These are phyloP conservation scores for Lipomyces japonicus DNA, from an alignment of 805 yeast species.

Conservation along the genomic window DNA sequence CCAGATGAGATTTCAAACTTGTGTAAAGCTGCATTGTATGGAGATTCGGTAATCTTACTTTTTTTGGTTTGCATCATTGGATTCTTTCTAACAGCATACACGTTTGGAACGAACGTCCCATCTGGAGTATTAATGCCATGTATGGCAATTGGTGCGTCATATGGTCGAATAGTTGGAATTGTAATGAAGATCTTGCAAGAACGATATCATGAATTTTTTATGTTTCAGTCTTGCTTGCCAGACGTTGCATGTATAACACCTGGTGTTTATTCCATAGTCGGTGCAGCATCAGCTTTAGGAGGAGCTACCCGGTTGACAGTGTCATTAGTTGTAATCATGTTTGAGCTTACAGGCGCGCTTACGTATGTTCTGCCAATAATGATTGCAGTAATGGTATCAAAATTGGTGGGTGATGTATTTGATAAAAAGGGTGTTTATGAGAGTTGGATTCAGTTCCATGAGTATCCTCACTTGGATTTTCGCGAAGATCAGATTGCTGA, in stretches of 20 bases:
- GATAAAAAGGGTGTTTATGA: constrained; percentile 61
- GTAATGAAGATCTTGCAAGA: constrained; percentile 52
- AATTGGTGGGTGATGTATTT: constrained; percentile 64
- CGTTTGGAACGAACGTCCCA: constrained; percentile 72
- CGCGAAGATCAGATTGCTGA: constrained; percentile 45
- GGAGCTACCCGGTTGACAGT: constrained; percentile 80
- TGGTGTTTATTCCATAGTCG: constrained; percentile 83
- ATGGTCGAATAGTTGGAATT: constrained; percentile 83
- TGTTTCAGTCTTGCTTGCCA: constrained; percentile 42
- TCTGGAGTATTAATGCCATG: constrained; percentile 98
- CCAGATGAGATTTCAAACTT: constrained; percentile 33
- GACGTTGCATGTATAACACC: constrained; percentile 65
- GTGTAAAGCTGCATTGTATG: constrained; percentile 31
- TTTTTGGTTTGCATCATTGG: constrained; percentile 48
- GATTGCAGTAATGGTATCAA: constrained; percentile 74
- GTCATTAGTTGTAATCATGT: constrained; percentile 72
- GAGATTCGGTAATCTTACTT: constrained; percentile 33
- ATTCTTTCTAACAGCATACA: constrained; percentile 57
- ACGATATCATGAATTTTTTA: constrained; percentile 36
- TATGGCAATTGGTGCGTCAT: constrained; percentile 93
- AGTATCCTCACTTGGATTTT: constrained; percentile 45
- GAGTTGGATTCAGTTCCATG: constrained; percentile 44
- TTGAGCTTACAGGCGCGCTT: constrained; percentile 83
- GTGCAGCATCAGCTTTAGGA: constrained; percentile 77
- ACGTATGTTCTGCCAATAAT: constrained; percentile 80